These are phyloP conservation scores for Starmerella etchellsii DNA, from an alignment of 805 yeast species.

Conservation along the genomic window DNA sequence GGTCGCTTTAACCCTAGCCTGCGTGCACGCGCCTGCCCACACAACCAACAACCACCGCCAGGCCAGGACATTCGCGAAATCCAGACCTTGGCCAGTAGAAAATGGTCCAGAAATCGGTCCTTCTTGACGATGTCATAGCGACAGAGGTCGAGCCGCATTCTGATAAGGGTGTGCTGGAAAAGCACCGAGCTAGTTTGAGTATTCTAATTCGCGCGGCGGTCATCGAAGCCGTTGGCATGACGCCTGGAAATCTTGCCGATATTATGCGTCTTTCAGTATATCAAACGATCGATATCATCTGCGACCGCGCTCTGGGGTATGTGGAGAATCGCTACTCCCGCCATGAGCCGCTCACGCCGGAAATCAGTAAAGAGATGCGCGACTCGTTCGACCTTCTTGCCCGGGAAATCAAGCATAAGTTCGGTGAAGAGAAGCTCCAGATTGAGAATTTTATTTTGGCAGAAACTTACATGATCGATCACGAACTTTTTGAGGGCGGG, in stretches of 20 bases:
- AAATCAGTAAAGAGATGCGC: neutral
- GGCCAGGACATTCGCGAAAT: too few species aligned
- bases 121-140: neutral
- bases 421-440: neutral
- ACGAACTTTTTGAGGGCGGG: slow-evolving; percentile 11
- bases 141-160: slow-evolving; percentile 2
- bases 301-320: slow-evolving; percentile 7
- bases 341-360: neutral
- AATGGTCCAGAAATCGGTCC: neutral
- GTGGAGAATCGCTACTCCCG: neutral
- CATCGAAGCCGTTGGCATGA: slow-evolving; percentile 7
- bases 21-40: too few species aligned
- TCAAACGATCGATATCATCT: slow-evolving; percentile 2
- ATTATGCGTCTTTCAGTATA: slow-evolving; percentile 1
- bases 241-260: slow-evolving; percentile 8
- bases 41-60: too few species aligned
- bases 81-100: neutral
- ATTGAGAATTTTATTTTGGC: slow-evolving; percentile 9
- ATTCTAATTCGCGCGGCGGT: slow-evolving; percentile 7
- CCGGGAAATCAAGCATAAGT: neutral
- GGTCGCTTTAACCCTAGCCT: too few species aligned
- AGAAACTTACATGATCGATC: slow-evolving; percentile 9
- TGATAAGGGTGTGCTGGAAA: slow-evolving; percentile 4
- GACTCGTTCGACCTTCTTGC: neutral
- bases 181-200: slow-evolving; percentile 2